These are phyloP conservation scores for Russula abietina DNA, from an alignment of 768 basidiomycete species.

Conservation along the genomic window DNA sequence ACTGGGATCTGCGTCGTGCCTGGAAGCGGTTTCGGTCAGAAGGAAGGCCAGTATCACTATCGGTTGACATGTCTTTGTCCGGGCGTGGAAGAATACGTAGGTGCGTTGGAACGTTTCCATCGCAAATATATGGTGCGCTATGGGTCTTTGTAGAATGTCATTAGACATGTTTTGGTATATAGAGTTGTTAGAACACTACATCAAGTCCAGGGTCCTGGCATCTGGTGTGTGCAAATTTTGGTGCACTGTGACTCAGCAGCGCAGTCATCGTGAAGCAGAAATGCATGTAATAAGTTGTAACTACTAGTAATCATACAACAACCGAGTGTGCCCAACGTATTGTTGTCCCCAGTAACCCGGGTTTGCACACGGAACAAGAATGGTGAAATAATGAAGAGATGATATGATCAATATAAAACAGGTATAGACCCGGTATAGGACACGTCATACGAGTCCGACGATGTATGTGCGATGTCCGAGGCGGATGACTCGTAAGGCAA, in stretches of 20 bases:
- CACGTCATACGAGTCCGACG: slow-evolving; percentile 16
- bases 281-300: slow-evolving; percentile 9
- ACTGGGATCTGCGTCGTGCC: slow-evolving; percentile 94
- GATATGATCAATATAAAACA: slow-evolving; percentile 19
- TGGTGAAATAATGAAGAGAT: slow-evolving; percentile 1
- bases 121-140: slow-evolving; percentile 51
- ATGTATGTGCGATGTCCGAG: slow-evolving; percentile 7
- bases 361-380: slow-evolving; percentile 18
- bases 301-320: slow-evolving; percentile 19
- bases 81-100: slow-evolving; percentile 88
- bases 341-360: not conserved
- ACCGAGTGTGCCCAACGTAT: slow-evolving; percentile 4
- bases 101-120: slow-evolving; percentile 75
- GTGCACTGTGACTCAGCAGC: not conserved
- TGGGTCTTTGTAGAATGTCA: slow-evolving; percentile 21
- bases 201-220: too few relatives aligned
- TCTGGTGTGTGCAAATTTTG: not conserved
- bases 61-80: slow-evolving; percentile 92
- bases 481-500: slow-evolving; percentile 11
- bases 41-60: slow-evolving; percentile 84
- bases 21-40: slow-evolving; percentile 93
- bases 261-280: not conserved
- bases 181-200: too few relatives aligned
- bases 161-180: not conserved
- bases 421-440: slow-evolving; percentile 15